Base-by-base conservation (phyloP, 108 stramenopile genomes). In the Seminavis robusta region DNA sequence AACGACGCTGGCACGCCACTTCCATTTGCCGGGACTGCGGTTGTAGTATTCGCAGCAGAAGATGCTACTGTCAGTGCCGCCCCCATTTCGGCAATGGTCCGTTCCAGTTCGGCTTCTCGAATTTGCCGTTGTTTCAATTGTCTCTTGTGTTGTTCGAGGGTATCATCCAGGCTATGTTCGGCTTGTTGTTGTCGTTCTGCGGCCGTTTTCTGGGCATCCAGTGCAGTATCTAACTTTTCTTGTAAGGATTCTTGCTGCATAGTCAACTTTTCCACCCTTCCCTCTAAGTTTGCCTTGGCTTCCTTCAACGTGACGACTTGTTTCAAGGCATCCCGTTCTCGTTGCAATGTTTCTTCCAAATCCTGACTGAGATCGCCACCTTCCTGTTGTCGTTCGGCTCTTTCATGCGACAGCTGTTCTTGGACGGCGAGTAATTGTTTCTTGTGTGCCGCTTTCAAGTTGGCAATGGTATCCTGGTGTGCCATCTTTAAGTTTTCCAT, bases 61-160 rank as follows among this genome's bases (percentile, higher is more conserved):
- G n/a, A n/a, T 9, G 85, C 73, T 15, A 62, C 69, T 8, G 83
- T 79, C 23, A 88, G 61, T 5, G 88, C 91, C 9, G 84, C 80
- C 17, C 81, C 80, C 47, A 88, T 69, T 42, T 87, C 83, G 23
- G 80, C 71, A 23, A 92, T 79, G 9, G 78, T 88, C 49, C 81
- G 82, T 51, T 92, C 91, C 55, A 92, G 53, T 64, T 88, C 87
- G 8, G 77, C 67, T 57, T 92, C 87, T 58, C 91, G 59, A 42
- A 65, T 52, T 45, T 77, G 77, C 29, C 84, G 61, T 56, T 82
- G 72, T 16, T 61, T 76, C 49, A 86, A 47, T 69, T 88, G 84
- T 31, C 80, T 62, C 2, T 84, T 71, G 61, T 92, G 86, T 41
- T 78, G 37, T 30, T 79, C 74, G 55, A 83, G 39, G 20, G 82